phyloP scores from a whole-genome alignment of 2,329 filamentous ascomycete genomes.

The Penicillium sp. region DNA sequence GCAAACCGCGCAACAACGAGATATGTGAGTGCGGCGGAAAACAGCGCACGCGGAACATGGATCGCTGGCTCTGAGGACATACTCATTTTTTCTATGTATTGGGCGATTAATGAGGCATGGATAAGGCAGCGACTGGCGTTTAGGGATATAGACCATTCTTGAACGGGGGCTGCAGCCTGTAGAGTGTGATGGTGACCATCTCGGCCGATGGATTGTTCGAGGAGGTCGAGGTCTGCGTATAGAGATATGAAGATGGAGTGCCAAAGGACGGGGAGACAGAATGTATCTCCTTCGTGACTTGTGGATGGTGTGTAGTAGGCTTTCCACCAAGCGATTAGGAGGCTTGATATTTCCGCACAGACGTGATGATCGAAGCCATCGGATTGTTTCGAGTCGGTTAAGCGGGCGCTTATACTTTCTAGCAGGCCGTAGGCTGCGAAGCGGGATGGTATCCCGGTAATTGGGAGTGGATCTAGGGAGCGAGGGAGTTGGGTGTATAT shows the following conservation, averaged over 20 bases:
- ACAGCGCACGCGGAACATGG: conserved; percentile 19
- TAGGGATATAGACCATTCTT: conserved; percentile 25
- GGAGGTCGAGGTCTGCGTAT: conserved; percentile 27
- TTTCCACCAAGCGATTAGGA: conserved; percentile 25
- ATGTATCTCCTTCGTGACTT: conserved; percentile 11
- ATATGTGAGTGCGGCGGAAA: conserved; percentile 15
- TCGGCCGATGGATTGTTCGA: conserved; percentile 30
- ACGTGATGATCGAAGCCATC: conserved; percentile 6
- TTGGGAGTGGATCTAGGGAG: neutral
- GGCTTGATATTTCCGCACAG: conserved; percentile 15
- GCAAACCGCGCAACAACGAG: conserved; percentile 21
- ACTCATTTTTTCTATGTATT: conserved; percentile 17
- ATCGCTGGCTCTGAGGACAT: conserved; percentile 21
- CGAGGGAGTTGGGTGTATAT: neutral
- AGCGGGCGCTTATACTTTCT: conserved; percentile 23
- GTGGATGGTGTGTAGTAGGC: conserved; percentile 14
- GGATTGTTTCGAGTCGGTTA: conserved; percentile 22
- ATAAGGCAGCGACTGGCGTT: conserved; percentile 20
- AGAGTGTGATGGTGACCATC: conserved; percentile 17
- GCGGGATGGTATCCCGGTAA: neutral
- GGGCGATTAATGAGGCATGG: conserved; percentile 16
- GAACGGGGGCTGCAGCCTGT: conserved; percentile 13
- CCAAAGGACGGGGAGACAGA: conserved; percentile 31
- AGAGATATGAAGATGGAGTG: conserved; percentile 30
- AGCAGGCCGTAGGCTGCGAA: conserved; percentile 24